A percentile compares a stretch with the other conserved stretches of the same genome.
Evolutionary conservation across 148 eudicot genomes (phyloP).

Genomic region (Amaranthus palmeri): DNA sequence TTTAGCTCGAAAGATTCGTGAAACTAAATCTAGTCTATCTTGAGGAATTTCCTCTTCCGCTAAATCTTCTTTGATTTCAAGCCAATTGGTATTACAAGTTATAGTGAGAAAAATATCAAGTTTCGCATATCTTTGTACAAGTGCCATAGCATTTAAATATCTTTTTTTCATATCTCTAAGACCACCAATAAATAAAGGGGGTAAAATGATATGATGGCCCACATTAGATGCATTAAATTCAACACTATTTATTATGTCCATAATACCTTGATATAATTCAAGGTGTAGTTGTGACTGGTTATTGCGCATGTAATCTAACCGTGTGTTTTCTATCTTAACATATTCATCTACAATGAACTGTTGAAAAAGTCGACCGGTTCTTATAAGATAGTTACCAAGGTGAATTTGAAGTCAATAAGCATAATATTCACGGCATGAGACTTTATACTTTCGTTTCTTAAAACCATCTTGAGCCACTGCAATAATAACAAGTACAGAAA

Average conservation of each 20-base stretch:
- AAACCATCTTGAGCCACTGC: too few species aligned
- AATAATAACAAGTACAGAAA: too few species aligned
- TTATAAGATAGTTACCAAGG: too few species aligned
- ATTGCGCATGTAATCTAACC: neutral
- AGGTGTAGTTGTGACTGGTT: neutral
- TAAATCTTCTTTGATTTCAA: neutral
- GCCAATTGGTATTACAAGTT: constrained; percentile 9
- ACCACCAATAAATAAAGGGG: constrained; percentile 1
- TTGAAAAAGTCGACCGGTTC: neutral
- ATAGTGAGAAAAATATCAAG: constrained; percentile 9
- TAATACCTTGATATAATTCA: neutral
- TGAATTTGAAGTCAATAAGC: too few species aligned
- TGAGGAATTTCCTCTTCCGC: neutral
- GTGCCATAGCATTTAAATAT: constrained; percentile 1
- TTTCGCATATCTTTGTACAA: constrained; percentile 9
- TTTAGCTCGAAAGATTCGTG: neutral
- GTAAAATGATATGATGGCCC: neutral
- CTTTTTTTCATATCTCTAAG: neutral
- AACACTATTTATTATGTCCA: neutral
- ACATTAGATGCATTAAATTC: neutral
- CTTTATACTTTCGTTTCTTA: too few species aligned
- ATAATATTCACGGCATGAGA: too few species aligned
- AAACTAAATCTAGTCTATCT: neutral
- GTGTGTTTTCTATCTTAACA: neutral
- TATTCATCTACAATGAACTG: neutral